Conservation (phyloP, 495 filamentous ascomycete species). For the Xylaria venustula region DNA sequence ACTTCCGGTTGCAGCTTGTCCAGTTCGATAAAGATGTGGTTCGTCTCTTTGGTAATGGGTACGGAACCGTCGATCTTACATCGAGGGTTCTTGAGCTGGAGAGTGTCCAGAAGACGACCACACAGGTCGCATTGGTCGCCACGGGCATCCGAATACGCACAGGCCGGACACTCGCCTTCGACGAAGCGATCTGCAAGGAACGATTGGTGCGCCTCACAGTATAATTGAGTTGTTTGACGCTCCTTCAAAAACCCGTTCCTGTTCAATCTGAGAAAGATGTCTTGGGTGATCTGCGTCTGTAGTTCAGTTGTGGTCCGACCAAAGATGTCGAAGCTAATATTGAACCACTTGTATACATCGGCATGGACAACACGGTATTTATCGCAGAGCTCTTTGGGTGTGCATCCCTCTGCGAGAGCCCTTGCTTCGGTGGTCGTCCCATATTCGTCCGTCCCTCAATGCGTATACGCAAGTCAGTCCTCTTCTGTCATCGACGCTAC, state of each 20-base stretch:
- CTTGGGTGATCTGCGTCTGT: slow-evolving; percentile 82
- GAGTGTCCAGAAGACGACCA: slow-evolving; percentile 71
- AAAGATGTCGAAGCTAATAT: slow-evolving; percentile 38
- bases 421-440: slow-evolving; percentile 38
- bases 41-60: slow-evolving; percentile 65
- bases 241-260: slow-evolving; percentile 77
- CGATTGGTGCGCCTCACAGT: slow-evolving; percentile 76
- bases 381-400: slow-evolving; percentile 34
- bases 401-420: slow-evolving; percentile 33
- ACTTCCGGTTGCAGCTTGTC: slow-evolving; percentile 78
- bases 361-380: slow-evolving; percentile 38
- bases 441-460: slow-evolving; percentile 34
- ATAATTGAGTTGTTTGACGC: slow-evolving; percentile 73
- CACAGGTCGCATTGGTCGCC: slow-evolving; percentile 84
- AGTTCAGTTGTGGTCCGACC: slow-evolving; percentile 32
- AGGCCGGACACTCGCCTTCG: slow-evolving; percentile 83
- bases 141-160: slow-evolving; percentile 75
- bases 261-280: slow-evolving; percentile 75
- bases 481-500: not conserved
- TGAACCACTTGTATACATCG: slow-evolving; percentile 37
- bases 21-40: slow-evolving; percentile 68
- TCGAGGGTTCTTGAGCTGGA: slow-evolving; percentile 57
- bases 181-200: slow-evolving; percentile 93
- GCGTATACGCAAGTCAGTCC: not conserved
- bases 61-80: slow-evolving; percentile 85